A percentile compares a stretch with the other conserved stretches of the same genome.
These are phyloP conservation scores for Mycena epipterygia DNA, from an alignment of 768 basidiomycete species.

Conservation along the genomic window DNA sequence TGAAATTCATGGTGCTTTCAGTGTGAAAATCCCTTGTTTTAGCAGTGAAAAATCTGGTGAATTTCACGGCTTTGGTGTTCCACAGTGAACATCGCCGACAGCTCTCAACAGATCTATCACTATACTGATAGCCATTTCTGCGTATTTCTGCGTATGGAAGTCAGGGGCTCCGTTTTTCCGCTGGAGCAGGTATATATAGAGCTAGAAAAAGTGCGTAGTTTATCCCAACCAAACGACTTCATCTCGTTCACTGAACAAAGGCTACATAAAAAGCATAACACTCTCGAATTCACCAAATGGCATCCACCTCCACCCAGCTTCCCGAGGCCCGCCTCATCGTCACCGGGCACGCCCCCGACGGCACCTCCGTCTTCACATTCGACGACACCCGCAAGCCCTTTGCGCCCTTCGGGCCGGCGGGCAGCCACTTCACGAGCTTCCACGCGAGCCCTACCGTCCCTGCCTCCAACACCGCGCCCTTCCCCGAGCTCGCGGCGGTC, in stretches of 20 bases:
- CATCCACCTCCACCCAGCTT: conserved; percentile 20
- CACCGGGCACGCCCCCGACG: too few relatives aligned
- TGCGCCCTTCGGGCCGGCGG: conserved; percentile 23
- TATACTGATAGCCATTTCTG: too few relatives aligned
- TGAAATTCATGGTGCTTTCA: too few relatives aligned
- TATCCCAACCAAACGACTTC: not conserved
- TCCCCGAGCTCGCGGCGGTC: conserved; percentile 13
- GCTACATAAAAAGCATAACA: not conserved
- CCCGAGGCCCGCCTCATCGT: conserved; percentile 22
- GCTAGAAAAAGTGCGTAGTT: not conserved
- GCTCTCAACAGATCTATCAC: too few relatives aligned
- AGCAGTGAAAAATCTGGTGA: too few relatives aligned
- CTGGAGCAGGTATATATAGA: not conserved
- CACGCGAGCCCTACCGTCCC: conserved; percentile 22
- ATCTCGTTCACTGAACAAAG: not conserved
- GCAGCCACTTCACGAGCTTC: conserved; percentile 25
- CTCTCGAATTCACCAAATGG: not conserved
- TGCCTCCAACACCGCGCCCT: conserved; percentile 26
- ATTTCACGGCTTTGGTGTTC: too few relatives aligned
- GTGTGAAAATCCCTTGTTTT: too few relatives aligned
- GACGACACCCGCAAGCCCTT: conserved; percentile 24
- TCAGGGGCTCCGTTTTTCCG: conserved; percentile 5
- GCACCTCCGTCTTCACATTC: conserved; percentile 26
- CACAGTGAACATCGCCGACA: too few relatives aligned
- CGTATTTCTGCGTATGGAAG: not conserved